Evolutionary conservation across 495 filamentous ascomycete species (phyloP).

Genomic region (Melanomma pulvis-pyrius): DNA sequence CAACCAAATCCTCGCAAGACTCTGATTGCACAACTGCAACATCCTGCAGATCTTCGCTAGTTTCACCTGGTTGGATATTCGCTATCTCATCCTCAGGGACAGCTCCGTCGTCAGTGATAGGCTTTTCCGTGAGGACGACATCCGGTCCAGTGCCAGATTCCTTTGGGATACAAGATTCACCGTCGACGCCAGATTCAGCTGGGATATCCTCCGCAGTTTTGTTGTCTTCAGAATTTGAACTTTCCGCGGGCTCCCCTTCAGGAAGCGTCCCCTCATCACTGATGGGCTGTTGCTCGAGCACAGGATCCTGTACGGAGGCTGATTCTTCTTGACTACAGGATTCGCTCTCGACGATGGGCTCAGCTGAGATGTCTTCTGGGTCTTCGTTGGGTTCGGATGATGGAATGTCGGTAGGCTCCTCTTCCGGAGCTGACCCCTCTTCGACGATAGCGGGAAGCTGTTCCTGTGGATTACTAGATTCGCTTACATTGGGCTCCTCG

Average conservation of each 20-base stretch:
- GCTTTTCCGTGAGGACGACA: too few species aligned
- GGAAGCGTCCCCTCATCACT: too few species aligned
- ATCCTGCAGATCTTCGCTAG: neutral
- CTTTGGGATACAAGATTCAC: too few species aligned
- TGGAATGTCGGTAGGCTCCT: neutral
- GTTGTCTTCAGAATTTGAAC: too few species aligned
- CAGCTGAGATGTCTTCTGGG: neutral
- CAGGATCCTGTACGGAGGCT: too few species aligned
- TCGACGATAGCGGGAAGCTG: neutral
- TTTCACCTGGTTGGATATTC: neutral
- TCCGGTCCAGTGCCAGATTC: too few species aligned
- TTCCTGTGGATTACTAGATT: neutral
- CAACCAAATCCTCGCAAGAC: neutral
- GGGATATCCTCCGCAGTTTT: too few species aligned
- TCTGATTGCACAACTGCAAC: neutral
- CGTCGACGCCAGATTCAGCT: too few species aligned
- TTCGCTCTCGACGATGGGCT: too few species aligned
- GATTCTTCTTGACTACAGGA: too few species aligned
- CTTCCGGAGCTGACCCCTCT: neutral
- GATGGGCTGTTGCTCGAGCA: too few species aligned
- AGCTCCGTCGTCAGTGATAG: neutral
- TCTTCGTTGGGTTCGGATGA: neutral
- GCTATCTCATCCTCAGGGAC: neutral
- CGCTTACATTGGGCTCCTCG: neutral
- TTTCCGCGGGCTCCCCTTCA: too few species aligned